phyloP scores from a whole-genome alignment of 176 grass and related monocot genomes.

The Rhynchospora breviuscula region DNA sequence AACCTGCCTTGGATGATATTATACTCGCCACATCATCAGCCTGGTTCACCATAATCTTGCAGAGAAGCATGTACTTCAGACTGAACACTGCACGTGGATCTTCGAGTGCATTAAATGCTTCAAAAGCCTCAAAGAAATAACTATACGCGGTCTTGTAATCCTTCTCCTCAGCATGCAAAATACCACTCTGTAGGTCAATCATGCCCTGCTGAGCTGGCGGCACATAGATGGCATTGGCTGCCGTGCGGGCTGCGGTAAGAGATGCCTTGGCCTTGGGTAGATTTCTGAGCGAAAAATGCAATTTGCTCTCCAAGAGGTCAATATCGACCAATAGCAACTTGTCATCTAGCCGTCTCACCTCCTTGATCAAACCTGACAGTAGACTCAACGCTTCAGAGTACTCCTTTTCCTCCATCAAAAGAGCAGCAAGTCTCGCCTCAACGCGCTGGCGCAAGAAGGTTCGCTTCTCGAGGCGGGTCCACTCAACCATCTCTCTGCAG shows the following conservation, averaged over 20 bases:
- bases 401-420: constrained; percentile 70
- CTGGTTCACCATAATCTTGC: constrained; percentile 95
- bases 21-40: constrained; percentile 76
- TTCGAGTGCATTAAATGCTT: constrained; percentile 63
- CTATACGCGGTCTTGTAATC: constrained; percentile 88
- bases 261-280: constrained; percentile 83
- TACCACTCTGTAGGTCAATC: constrained; percentile 90
- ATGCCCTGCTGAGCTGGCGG: constrained; percentile 80
- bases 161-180: constrained; percentile 91
- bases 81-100: constrained; percentile 58
- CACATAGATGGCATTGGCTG: constrained; percentile 87
- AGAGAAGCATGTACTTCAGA: constrained; percentile 92
- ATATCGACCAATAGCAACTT: constrained; percentile 90
- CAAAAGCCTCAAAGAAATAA: constrained; percentile 89
- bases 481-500: constrained; percentile 87
- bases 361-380: constrained; percentile 71
- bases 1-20: constrained; percentile 64
- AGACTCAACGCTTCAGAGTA: constrained; percentile 73
- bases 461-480: constrained; percentile 77
- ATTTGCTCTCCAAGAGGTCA: constrained; percentile 87
- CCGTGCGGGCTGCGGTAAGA: constrained; percentile 78
- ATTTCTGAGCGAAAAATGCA: constrained; percentile 83
- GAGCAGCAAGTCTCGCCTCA: constrained; percentile 69
- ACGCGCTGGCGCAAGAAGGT: constrained; percentile 78
- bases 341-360: constrained; percentile 83